Base-by-base conservation (phyloP, 148 eudicot genomes). In the Tetragonia tetragonoides region DNA sequence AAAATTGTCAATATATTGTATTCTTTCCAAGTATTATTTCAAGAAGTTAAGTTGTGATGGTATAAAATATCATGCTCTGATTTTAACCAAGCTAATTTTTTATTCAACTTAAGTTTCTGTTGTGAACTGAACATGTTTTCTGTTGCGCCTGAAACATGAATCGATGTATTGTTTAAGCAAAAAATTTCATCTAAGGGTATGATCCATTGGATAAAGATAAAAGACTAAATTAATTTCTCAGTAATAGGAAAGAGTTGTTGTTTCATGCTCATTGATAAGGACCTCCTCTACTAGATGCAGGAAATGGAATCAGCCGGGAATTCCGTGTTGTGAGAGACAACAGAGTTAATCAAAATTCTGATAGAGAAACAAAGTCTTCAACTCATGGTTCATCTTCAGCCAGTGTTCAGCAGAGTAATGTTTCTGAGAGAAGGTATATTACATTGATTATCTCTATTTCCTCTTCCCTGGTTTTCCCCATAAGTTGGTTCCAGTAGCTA, bases 281-380 rank as follows among this genome's bases (percentile, higher is more conserved):
- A 16, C 18, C 47, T 60, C 5, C 46, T 9, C 24, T 16, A 47
- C 56, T 80, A 67, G 81, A 75, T 82, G 88, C 87, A 87, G 93
- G 89, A 28, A 28, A 28, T 28, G 34, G 34, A 74, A 70, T 69
- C 56, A 87, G 81, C 79, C 83, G 80, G 70, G 91, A 95, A 86
- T 95, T 91, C 51, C 97, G 99, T 81, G 90, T 95, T 86, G 97
- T 93, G 59, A 87, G 89, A 82, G 99, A 93, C 87, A 95, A 93
- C 79, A 90, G 96, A 79, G 82, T 85, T 49, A 88, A 84, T 82
- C 96, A 86, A 53, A 87, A 77, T 75, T 63, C 72, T 65, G 81
- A 68, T 75, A 77, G 81, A 83, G 93, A 84, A 80, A 72, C 76
- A 73, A 85, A 86, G 84, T 78, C 86, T 82, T 59, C 79, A 20